Base-by-base conservation (phyloP, 2,329 filamentous ascomycete species). In the Fusarium anguioides region DNA sequence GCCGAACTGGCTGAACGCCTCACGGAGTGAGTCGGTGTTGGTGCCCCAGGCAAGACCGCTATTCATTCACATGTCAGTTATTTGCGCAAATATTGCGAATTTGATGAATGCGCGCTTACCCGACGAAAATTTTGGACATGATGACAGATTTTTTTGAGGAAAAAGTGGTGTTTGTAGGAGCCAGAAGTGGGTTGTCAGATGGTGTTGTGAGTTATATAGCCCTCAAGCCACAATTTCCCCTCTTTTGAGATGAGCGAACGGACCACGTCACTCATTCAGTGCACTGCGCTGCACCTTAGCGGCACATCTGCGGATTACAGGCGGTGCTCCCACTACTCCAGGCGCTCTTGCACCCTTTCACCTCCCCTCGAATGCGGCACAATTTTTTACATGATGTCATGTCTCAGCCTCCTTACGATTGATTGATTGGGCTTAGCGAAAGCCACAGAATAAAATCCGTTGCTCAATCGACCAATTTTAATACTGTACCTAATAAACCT, bases 121-220 rank as follows among this genome's bases (percentile, higher is more conserved):
- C 50, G 50, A 53, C 42, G 18, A 53, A 53, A 24, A 53, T 27
- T 49, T 53, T 53, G 31, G 50, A 49, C 47, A 49, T 49, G 35
- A n/a, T 49, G 35, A 42, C 33, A 27, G 14, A 24, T 42, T 36
- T 21, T 48, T 49, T 41, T n/a, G 33, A n/a, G 14, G 47, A 17
- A 24, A 41, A 27, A 27, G 26, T 42, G 47, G 27, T 36, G 35
- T 27, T 49, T 49, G 24, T n/a, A 42, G 5, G 29, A 21, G 27
- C 26, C 42, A 31, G 21, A 48, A 39, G 26, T 15, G 5, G 2
- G 14, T 14, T 17, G 47, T 41, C 47, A 29, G 47, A 27, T 24
- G 18, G 47, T 17, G 18, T 24, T 11, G 33, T 41, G 46, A 36
- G 47, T 49, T 49, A 27, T 49, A 49, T 49, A 49, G 46, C 47